Evolutionary conservation across 202 grass and related monocot genomes (phyloP).

Genomic region (Schoenoplectus tabernaemontani): DNA sequence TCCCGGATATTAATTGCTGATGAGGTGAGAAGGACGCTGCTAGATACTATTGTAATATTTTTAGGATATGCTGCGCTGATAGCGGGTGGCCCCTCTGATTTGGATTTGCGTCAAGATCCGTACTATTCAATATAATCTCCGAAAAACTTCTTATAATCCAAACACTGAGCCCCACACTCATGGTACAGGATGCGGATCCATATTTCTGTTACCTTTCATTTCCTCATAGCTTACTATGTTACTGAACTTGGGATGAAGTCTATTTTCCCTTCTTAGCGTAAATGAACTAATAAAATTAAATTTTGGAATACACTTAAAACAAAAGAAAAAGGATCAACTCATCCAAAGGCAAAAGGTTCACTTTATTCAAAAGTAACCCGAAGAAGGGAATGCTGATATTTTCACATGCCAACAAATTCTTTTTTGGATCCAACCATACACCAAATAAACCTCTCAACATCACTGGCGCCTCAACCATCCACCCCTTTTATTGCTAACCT

Average conservation of each 20-base stretch:
- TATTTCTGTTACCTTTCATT: neutral
- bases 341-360: neutral
- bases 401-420: slow-evolving; percentile 22
- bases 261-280: neutral
- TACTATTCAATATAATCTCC: no score
- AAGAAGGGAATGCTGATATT: slow-evolving; percentile 12
- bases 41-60: no score
- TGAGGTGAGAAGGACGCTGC: no score
- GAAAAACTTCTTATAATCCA: no score
- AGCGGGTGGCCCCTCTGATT: no score
- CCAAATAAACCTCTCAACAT: slow-evolving; percentile 2
- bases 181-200: no score
- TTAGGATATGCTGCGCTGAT: no score
- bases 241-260: no score
- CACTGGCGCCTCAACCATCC: neutral
- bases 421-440: neutral
- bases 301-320: neutral
- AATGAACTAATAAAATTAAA: neutral
- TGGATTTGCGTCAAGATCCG: no score
- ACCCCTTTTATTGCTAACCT: slow-evolving; percentile 25
- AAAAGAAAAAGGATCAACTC: neutral
- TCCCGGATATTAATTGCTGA: no score
- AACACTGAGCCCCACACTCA: no score
- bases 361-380: slow-evolving; percentile 8
- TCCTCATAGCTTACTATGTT: no score